Conservation (phyloP, 129 eudicot species). For the Flaveria trinervia region DNA sequence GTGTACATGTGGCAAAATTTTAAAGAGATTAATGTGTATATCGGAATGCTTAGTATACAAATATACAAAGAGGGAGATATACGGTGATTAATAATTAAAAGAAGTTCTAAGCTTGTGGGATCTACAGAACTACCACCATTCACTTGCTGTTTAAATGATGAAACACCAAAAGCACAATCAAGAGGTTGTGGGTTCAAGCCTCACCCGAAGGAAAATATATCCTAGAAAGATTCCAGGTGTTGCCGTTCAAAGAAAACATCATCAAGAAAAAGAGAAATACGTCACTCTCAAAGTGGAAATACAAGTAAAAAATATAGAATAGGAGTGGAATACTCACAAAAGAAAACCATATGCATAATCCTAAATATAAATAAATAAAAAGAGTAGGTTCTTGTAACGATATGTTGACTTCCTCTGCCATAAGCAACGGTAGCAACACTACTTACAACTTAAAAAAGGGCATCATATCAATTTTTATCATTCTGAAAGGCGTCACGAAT, state of each 20-base stretch:
- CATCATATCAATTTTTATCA: neutral
- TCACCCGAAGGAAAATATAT: no score
- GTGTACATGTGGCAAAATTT: constrained; percentile 32
- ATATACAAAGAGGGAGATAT: neutral
- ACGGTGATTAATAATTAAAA: neutral
- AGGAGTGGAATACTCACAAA: neutral
- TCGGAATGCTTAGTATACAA: no score
- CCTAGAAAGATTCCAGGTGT: no score
- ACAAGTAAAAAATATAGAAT: neutral
- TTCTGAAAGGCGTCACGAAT: neutral
- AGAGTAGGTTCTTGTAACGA: neutral
- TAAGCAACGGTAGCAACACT: neutral
- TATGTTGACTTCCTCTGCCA: neutral
- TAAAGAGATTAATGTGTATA: no score
- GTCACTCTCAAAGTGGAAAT: neutral
- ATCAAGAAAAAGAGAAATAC: neutral
- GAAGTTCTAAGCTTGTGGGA: constrained; percentile 13
- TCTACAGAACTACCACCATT: constrained; percentile 20
- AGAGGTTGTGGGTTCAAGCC: no score
- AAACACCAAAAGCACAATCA: neutral
- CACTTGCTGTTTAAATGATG: neutral
- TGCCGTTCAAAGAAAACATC: no score
- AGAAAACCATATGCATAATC: neutral
- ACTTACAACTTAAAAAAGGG: neutral
- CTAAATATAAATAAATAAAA: neutral